These are phyloP conservation scores for Lipomyces anomalus DNA, from an alignment of 805 yeast genomes.

Conservation along the genomic window DNA sequence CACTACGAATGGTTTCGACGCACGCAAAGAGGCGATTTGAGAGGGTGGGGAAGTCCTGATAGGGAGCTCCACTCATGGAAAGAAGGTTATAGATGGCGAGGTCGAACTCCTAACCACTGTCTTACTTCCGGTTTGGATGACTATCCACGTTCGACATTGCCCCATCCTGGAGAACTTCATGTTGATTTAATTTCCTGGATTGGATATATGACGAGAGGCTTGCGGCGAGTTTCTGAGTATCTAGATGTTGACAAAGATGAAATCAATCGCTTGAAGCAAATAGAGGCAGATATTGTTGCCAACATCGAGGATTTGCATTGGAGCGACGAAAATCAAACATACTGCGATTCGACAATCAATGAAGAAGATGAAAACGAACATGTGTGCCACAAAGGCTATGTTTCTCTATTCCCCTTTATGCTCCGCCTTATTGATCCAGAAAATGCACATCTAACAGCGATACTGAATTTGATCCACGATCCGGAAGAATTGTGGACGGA, in stretches of 20 bases:
- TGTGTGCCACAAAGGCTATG: conserved; percentile 87
- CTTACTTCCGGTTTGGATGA: conserved; percentile 93
- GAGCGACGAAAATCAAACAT: conserved; percentile 58
- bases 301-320: conserved; percentile 77
- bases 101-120: conserved; percentile 78
- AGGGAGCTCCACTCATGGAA: conserved; percentile 37
- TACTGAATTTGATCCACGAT: conserved; percentile 57
- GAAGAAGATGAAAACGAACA: conserved; percentile 54
- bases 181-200: conserved; percentile 91
- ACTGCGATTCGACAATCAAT: conserved; percentile 79
- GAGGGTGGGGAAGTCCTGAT: conserved; percentile 51
- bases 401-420: conserved; percentile 78
- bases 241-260: conserved; percentile 58
- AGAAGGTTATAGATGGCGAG: conserved; percentile 90
- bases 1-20: conserved; percentile 83
- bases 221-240: conserved; percentile 63
- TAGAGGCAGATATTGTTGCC: conserved; percentile 50
- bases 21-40: conserved; percentile 71
- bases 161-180: conserved; percentile 83
- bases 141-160: conserved; percentile 77
- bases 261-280: conserved; percentile 41
- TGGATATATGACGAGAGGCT: conserved; percentile 82
- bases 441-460: conserved; percentile 40
- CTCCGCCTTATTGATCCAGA: conserved; percentile 54
- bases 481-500: conserved; percentile 70